phyloP scores from a whole-genome alignment of 2,329 filamentous ascomycete genomes.

The Helicocarpus griseus region DNA sequence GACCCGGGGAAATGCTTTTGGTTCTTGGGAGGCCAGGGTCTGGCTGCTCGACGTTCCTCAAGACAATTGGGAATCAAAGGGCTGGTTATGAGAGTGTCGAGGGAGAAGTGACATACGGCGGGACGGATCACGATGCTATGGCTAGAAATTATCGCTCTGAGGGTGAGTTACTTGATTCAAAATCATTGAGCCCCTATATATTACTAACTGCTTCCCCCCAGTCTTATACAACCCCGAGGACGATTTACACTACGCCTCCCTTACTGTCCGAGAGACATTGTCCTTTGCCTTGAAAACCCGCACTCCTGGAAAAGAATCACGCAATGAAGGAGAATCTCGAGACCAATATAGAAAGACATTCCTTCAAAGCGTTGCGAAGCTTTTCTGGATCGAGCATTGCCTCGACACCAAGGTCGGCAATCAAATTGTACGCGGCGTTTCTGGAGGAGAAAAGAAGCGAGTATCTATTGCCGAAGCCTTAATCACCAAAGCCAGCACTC shows the following conservation, averaged over 20 bases:
- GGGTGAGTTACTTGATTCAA: conserved; percentile 17
- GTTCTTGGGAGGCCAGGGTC: conserved; percentile 32
- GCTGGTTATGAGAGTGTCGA: conserved; percentile 50
- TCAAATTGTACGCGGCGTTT: conserved; percentile 62
- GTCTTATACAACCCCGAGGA: conserved; percentile 69
- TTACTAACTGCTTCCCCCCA: conserved; percentile 6
- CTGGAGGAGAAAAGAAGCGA: conserved; percentile 65
- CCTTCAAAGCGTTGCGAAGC: conserved; percentile 57
- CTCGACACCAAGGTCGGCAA: conserved; percentile 66
- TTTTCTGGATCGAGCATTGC: conserved; percentile 64
- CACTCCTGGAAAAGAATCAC: conserved; percentile 52
- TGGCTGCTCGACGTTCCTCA: conserved; percentile 71
- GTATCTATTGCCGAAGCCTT: conserved; percentile 74
- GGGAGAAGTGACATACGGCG: conserved; percentile 48
- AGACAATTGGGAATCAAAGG: conserved; percentile 64
- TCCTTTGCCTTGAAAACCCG: conserved; percentile 61
- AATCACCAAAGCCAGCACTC: conserved; percentile 53
- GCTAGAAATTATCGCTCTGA: conserved; percentile 39
- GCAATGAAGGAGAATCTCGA: conserved; percentile 53
- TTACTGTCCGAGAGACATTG: conserved; percentile 65
- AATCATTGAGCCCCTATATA: not conserved
- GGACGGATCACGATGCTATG: conserved; percentile 43
- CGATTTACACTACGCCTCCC: conserved; percentile 66
- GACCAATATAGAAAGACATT: conserved; percentile 53
- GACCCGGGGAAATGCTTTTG: conserved; percentile 36